These are phyloP conservation scores for Sicyos baderoa DNA, from an alignment of 306 rosid genomes.

Conservation along the genomic window DNA sequence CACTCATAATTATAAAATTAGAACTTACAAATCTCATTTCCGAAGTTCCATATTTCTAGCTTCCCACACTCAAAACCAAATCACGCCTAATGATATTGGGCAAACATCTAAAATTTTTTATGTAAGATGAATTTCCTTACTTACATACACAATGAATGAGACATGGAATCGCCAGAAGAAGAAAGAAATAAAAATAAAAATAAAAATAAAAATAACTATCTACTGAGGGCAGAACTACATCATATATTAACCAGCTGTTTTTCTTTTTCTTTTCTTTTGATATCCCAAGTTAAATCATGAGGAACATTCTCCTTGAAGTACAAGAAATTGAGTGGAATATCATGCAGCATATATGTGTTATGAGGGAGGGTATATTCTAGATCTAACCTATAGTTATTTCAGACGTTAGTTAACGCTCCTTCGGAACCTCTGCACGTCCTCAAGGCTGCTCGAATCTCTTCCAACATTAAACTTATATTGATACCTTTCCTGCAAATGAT, in stretches of 20 bases:
- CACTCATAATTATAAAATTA: background rate
- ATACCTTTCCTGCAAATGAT: constrained; percentile 61
- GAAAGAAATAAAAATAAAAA: too few species aligned
- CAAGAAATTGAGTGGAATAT: constrained; percentile 5
- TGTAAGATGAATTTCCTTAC: background rate
- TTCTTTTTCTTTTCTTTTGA: background rate
- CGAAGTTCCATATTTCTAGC: background rate
- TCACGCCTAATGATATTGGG: background rate
- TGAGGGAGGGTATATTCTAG: background rate
- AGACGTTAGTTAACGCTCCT: background rate
- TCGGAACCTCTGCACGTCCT: constrained; percentile 37
- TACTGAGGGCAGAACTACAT: background rate
- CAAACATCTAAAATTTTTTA: background rate
- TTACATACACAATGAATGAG: background rate
- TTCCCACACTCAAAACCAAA: too few species aligned
- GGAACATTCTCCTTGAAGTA: background rate
- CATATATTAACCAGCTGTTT: background rate
- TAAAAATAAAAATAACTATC: background rate
- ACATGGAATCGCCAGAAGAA: background rate
- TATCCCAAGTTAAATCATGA: background rate
- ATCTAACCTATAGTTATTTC: background rate
- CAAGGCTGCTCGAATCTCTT: constrained; percentile 69
- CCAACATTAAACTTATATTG: constrained; percentile 50
- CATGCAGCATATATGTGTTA: background rate
- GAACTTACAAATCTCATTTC: background rate